A percentile compares a stretch with the other conserved stretches of the same genome.
Conservation (phyloP, 495 filamentous ascomycete genomes). For the Opeltia flavorubescens region DNA sequence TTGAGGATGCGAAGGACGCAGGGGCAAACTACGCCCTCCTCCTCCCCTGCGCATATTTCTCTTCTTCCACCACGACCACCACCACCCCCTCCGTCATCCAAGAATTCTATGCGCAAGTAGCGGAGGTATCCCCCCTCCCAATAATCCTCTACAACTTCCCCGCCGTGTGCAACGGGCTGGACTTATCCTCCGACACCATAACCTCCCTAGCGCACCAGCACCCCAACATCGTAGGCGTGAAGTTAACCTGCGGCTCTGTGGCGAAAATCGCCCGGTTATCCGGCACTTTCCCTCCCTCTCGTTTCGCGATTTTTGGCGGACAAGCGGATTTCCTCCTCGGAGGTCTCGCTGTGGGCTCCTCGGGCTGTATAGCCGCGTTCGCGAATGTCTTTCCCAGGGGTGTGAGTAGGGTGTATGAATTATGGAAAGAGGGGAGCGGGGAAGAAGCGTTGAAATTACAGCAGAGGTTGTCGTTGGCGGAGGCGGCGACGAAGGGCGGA, state of each 20-base stretch:
- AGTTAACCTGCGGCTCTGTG: conserved; percentile 55
- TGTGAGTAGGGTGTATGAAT: conserved; percentile 36
- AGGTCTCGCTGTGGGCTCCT: conserved; percentile 42
- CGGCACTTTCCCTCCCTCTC: conserved; percentile 35
- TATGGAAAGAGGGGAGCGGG: conserved; percentile 33
- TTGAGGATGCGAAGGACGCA: conserved; percentile 39
- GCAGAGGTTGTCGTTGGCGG: conserved; percentile 33
- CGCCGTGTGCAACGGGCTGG: conserved; percentile 56
- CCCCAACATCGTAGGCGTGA: conserved; percentile 41
- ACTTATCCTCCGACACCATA: conserved; percentile 50
- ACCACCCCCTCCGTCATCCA: conserved; percentile 41
- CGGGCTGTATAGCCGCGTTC: conserved; percentile 54
- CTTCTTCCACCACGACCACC: conserved; percentile 39
- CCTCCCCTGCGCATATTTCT: conserved; percentile 52
- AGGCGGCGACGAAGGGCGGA: conserved; percentile 44
- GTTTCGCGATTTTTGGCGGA: conserved; percentile 53
- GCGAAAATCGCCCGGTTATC: conserved; percentile 49
- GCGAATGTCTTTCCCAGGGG: conserved; percentile 50
- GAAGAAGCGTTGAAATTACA: conserved; percentile 43
- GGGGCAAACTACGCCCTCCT: conserved; percentile 48
- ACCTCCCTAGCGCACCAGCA: conserved; percentile 33
- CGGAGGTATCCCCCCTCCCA: conserved; percentile 33
- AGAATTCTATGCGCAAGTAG: conserved; percentile 47
- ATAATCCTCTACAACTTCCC: conserved; percentile 62
- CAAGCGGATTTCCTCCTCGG: conserved; percentile 59